These are phyloP conservation scores for Panicum virgatum DNA, from an alignment of 202 grass and related monocot species.

Conservation along the genomic window DNA sequence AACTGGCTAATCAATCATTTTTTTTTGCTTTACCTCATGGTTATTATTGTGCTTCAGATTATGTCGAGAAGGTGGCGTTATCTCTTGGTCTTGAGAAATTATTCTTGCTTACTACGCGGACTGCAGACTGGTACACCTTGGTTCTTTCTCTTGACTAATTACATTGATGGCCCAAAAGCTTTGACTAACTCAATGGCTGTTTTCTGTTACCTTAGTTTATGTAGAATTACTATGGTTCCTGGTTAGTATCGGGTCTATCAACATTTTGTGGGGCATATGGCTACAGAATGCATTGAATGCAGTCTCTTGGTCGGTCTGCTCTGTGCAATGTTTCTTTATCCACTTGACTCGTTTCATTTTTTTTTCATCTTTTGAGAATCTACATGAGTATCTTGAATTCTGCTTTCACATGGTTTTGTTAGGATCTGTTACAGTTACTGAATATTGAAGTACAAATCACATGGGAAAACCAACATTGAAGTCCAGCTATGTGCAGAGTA, in stretches of 20 bases:
- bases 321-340: background rate
- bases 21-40: background rate
- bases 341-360: background rate
- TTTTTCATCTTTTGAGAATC: background rate
- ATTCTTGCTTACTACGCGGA: constrained; percentile 90
- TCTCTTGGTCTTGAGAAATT: constrained; percentile 70
- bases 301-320: background rate
- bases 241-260: background rate
- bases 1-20: background rate
- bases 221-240: background rate
- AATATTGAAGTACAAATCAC: constrained; percentile 7
- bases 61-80: constrained; percentile 73
- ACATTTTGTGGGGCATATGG: background rate
- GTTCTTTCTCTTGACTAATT: constrained; percentile 12
- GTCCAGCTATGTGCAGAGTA: background rate
- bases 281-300: background rate
- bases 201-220: constrained; percentile 5
- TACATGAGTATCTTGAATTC: background rate
- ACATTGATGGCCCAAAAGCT: background rate
- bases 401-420: constrained; percentile 19
- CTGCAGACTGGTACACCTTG: constrained; percentile 69
- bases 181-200: background rate
- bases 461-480: background rate
- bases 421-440: background rate
- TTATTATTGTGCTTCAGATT: constrained; percentile 64